phyloP scores from a whole-genome alignment of 495 filamentous ascomycete genomes.

The Podospora bellae-mahoneyi region DNA sequence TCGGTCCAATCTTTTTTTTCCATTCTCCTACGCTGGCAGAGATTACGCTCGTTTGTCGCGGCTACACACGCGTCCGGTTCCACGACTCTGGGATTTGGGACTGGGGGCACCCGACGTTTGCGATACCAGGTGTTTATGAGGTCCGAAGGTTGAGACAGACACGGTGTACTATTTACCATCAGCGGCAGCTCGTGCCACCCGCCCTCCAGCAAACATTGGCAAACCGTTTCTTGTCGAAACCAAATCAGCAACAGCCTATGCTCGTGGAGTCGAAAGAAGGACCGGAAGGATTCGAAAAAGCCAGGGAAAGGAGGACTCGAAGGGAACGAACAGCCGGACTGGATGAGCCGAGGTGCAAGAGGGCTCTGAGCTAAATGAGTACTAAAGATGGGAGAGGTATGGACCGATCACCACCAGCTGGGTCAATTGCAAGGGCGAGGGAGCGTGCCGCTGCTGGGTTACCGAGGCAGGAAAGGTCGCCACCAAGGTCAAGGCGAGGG shows the following conservation, averaged over 20 bases:
- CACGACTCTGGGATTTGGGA: slow-evolving; percentile 33
- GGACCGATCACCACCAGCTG: slow-evolving; percentile 39
- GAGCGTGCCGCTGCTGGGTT: slow-evolving; percentile 38
- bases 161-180: slow-evolving; percentile 14
- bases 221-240: slow-evolving; percentile 15
- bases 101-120: slow-evolving; percentile 27
- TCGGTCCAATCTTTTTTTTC: slow-evolving; percentile 21
- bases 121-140: slow-evolving; percentile 27
- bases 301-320: slow-evolving; percentile 20
- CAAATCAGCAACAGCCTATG: slow-evolving; percentile 29
- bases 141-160: slow-evolving; percentile 22
- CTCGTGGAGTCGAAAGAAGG: slow-evolving; percentile 23
- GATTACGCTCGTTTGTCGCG: slow-evolving; percentile 35
- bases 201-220: slow-evolving; percentile 21
- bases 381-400: slow-evolving; percentile 47
- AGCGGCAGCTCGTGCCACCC: slow-evolving; percentile 10
- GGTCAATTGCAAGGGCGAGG: slow-evolving; percentile 48
- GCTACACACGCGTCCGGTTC: slow-evolving; percentile 34
- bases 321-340: slow-evolving; percentile 12
- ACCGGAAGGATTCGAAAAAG: slow-evolving; percentile 25
- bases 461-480: slow-evolving; percentile 24
- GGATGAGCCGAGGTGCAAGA: slow-evolving; percentile 28
- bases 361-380: slow-evolving; percentile 45
- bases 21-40: slow-evolving; percentile 25
- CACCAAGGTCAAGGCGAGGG: slow-evolving; percentile 22